These are phyloP conservation scores for Penicillium parvum DNA, from an alignment of 495 filamentous ascomycete species.

Conservation along the genomic window DNA sequence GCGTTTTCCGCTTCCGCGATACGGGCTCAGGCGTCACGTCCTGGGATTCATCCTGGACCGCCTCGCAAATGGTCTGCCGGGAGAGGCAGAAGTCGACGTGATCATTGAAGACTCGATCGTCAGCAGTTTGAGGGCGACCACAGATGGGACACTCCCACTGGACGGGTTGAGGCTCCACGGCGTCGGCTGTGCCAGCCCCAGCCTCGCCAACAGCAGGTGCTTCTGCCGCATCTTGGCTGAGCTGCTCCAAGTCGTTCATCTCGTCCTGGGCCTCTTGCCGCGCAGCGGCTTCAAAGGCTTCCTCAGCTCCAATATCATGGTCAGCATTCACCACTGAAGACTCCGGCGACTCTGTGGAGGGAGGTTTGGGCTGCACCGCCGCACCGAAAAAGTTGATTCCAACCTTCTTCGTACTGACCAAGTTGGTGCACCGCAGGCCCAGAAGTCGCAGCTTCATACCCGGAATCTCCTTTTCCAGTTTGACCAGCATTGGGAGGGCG, in stretches of 20 bases:
- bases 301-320: conserved; percentile 66
- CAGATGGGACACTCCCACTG: conserved; percentile 91
- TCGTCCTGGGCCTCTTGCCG: conserved; percentile 62
- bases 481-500: conserved; percentile 75
- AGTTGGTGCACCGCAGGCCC: conserved; percentile 80
- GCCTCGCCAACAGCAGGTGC: not conserved
- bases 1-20: conserved; percentile 30
- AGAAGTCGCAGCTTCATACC: conserved; percentile 79
- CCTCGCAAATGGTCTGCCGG: conserved; percentile 76
- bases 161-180: conserved; percentile 26
- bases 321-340: conserved; percentile 25
- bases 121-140: conserved; percentile 61
- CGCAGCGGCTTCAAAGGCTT: conserved; percentile 62
- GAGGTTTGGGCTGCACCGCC: conserved; percentile 17
- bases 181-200: not conserved
- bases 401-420: conserved; percentile 78
- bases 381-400: conserved; percentile 77
- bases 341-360: not conserved
- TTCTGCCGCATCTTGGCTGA: conserved; percentile 54
- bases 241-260: conserved; percentile 55
- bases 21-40: conserved; percentile 1
- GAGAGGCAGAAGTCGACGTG: conserved; percentile 95
- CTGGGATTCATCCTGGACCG: conserved; percentile 48
- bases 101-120: conserved; percentile 79
- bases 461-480: conserved; percentile 81